These are phyloP conservation scores for Lyophyllum atratum DNA, from an alignment of 768 basidiomycete genomes.

Conservation along the genomic window DNA sequence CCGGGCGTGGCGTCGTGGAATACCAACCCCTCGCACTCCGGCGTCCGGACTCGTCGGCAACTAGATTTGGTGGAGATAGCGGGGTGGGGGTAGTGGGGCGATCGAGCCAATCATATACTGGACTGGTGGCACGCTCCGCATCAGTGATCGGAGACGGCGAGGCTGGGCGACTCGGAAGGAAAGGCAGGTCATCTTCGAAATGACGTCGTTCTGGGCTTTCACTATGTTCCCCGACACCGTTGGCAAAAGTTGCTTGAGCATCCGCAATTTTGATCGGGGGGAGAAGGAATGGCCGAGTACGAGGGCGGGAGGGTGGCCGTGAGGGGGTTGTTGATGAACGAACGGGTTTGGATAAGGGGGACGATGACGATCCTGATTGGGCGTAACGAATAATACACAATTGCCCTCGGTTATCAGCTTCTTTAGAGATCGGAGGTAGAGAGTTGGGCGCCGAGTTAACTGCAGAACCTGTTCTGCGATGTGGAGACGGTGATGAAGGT, in stretches of 20 bases:
- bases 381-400: not conserved
- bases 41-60: not conserved
- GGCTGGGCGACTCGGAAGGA: not conserved
- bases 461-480: not conserved
- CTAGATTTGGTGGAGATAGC: not conserved
- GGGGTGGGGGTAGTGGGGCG: slow-evolving; percentile 6
- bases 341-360: not conserved
- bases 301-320: not conserved
- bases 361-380: not conserved
- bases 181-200: not conserved
- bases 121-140: not conserved
- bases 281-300: not conserved
- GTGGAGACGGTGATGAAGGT: not conserved
- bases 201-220: not conserved
- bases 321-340: not conserved
- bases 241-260: not conserved
- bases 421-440: not conserved
- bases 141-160: not conserved
- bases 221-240: not conserved
- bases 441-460: not conserved
- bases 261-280: not conserved
- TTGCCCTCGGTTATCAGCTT: not conserved
- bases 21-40: slow-evolving; percentile 4
- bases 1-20: not conserved
- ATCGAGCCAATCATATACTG: not conserved